Evolutionary conservation across 495 filamentous ascomycete species (phyloP), one percentile per base, ranked within the genome.

Genomic region (Penicillium lagena): DNA sequence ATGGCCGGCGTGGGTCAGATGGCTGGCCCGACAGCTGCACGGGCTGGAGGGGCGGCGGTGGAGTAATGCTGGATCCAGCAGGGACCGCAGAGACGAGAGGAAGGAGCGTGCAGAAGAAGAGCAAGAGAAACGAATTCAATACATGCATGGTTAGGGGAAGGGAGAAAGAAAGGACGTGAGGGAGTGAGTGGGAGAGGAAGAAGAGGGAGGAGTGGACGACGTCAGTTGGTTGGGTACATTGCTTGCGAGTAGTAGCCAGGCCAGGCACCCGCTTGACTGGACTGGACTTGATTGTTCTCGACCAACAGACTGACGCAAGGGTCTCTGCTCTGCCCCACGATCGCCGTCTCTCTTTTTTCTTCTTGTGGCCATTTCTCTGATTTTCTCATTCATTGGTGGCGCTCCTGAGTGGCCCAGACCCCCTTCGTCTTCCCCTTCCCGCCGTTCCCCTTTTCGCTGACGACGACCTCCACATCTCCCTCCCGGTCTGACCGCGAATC

Each of bases 11-110:
- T 14, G 47, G 64, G 40, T 58, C 62, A 32, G 58, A 63, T 43
- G 47, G 41, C 36, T 56, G 66, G 28, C 47, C 47, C 12, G 62
- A 47, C 9, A 60, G 48, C n/a, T 59, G 61, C 29, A 63, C 49
- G n/a, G 67, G 67, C 13, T 66, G 65, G 45, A 66, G 46, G 12
- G 59, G 63, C 22, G 63, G 62, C 10, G 61, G 63, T 22, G 63
- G 62, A 39, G 61, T 59, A 44, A 73, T 70, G 46, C 60, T 70
- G 34, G 70, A 70, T 34, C 63, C 68, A 7, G 70, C 70, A 49
- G 70, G 70, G 46, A 73, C 52, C 32, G 70, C 66, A 40, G 47
- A 51, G 27, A 55, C 50, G 38, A 51, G 46, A n/a, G 52, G 48
- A 7, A 54, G 22, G 10, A 54, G 39, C 27, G 53, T 45, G 42